Base-by-base conservation (phyloP, 2,329 filamentous ascomycete species). In the Aspergillus ibericus region DNA sequence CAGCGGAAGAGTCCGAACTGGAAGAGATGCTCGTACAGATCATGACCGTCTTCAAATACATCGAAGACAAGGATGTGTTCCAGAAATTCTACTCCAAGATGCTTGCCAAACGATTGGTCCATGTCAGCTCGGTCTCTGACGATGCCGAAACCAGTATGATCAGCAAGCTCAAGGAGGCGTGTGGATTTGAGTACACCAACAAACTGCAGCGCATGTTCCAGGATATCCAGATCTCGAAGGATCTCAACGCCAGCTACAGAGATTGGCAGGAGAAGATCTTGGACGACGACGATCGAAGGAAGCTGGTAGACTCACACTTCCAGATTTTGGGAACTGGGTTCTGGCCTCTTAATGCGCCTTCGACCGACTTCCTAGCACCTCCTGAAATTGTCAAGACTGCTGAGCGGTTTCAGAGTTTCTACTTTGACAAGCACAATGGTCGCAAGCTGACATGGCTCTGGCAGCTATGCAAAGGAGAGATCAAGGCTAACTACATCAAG, bases 1-100 rank as follows among this genome's bases (percentile, higher is more conserved):
- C 92, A 68, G 91, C 92, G 13, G 95, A 98, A 72, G 95, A 99
- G 72, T 89, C 91, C 32, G 93, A 99, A 71, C 84, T 98, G 68
- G 95, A 99, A 78, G 88, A 89, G 65, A 89, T 92, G 32, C 81
- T 98, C 29, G 87, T 86, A 18, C 91, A 97, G 75, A 95, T 99
- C 69, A 99, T 99, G 95, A 97, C 93, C 1, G 92, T 99, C 56
- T 99, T 99, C 85, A 98, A 98, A 80, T 99, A 99, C 77, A 98
- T 99, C 63, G 95, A 99, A 74, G 96, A 99, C 78, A 99, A 99
- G 82, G 95, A 99, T 71, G 96, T 99, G 5, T 99, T 99, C 84
- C 95, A 98, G 77, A 99, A 98, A 77, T 99, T 97, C 78, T 99
- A 99, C 79, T 96, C 93, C 1, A 90, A 93, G 63, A 96, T 96